phyloP scores from a whole-genome alignment of 2,329 filamentous ascomycete species.

The Tricladium varicosporioides region DNA sequence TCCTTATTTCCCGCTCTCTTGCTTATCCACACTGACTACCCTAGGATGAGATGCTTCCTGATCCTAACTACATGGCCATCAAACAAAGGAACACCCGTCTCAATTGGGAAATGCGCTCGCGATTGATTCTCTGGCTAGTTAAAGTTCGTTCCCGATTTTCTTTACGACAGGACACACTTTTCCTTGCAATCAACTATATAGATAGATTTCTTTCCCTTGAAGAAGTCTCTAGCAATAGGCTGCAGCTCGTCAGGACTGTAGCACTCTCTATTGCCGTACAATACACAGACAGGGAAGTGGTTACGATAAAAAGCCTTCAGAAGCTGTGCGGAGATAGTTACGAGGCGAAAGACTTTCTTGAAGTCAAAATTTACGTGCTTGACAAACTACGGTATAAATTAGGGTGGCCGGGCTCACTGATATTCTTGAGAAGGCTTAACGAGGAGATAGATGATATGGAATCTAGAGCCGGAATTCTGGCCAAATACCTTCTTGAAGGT shows the following conservation, averaged over 20 bases:
- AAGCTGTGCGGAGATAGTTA: neutral
- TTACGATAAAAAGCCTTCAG: neutral
- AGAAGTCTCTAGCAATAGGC: neutral
- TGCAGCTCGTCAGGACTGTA: neutral
- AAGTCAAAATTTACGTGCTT: neutral
- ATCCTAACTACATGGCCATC: neutral
- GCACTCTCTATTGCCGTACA: neutral
- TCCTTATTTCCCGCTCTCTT: neutral
- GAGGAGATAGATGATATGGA: neutral
- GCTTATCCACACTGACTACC: neutral
- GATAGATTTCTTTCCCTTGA: neutral
- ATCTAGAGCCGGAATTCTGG: neutral
- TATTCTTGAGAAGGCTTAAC: neutral
- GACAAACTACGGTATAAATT: neutral
- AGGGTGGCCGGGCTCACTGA: neutral
- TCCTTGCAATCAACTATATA: neutral
- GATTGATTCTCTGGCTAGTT: neutral
- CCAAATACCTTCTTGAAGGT: neutral
- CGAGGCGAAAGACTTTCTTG: neutral
- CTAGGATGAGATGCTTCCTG: neutral
- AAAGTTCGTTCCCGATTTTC: neutral
- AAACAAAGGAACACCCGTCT: neutral
- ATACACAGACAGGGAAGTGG: neutral
- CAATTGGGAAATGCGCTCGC: neutral
- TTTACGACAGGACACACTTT: neutral